Evolutionary conservation across 352 stramenopile genomes (phyloP).

Genomic region (Lagenidium giganteum): DNA sequence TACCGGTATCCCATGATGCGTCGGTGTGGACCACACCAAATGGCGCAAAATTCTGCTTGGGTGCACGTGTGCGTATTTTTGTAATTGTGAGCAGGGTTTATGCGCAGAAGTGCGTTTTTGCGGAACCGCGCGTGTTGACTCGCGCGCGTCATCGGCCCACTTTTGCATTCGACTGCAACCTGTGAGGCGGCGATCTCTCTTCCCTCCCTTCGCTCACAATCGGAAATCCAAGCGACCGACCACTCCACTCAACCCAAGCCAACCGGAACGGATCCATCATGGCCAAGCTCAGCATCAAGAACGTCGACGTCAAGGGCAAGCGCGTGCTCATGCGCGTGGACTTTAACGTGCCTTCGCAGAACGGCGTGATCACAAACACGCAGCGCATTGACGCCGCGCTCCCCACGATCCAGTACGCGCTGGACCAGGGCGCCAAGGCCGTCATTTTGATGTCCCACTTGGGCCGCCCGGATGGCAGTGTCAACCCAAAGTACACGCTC

Average conservation of each 20-base stretch:
- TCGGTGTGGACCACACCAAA: no score
- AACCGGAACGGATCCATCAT: no score
- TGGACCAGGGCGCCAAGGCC: conserved; percentile 96
- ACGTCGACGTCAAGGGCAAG: conserved; percentile 95
- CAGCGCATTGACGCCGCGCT: conserved; percentile 97
- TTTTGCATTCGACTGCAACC: background rate
- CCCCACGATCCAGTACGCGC: conserved; percentile 96
- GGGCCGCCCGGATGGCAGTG: conserved; percentile 94
- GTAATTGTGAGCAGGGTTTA: no score
- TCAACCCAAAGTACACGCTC: conserved; percentile 95
- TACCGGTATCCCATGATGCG: no score
- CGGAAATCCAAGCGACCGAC: no score
- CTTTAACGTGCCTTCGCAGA: conserved; percentile 98
- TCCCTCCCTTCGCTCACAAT: no score
- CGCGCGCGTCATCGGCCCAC: conserved; percentile 5
- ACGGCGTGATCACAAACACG: conserved; percentile 97
- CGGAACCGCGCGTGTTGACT: conserved; percentile 2
- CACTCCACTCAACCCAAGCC: conserved; percentile 16
- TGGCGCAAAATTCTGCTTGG: no score
- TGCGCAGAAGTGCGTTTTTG: background rate
- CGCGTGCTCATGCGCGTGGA: conserved; percentile 99
- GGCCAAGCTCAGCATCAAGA: conserved; percentile 88
- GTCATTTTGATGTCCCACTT: conserved; percentile 99
- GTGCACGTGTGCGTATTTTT: no score
- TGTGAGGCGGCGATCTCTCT: no score